Evolutionary conservation across 345 rosid genomes (phyloP), one percentile per base, ranked within the genome.

Genomic region (Moricandia arvensis): DNA sequence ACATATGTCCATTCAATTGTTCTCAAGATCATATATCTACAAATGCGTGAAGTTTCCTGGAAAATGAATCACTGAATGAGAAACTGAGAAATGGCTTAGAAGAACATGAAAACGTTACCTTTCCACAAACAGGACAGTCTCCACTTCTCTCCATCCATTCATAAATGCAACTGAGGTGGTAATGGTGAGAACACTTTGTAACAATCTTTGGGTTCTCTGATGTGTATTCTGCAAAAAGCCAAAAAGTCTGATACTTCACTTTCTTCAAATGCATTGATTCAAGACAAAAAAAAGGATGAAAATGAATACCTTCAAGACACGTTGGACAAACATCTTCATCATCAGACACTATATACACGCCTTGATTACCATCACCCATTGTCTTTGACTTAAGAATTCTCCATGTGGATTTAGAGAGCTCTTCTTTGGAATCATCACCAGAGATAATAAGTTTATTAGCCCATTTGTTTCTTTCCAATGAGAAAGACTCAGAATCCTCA

Each of bases 91-190:
- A 38, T 38, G 45, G 45, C 45, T 38, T 38, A 10, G 13, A 38
- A 3, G 18, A 34, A 60, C 11, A 68, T 6, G 38, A 59, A 63
- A 68, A 35, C 35, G 57, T 69, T 85, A 95, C 99, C 97, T 89
- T 89, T 83, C 99, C 97, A 75, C 99, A 95, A 63, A 92, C 94
- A 33, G 99, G 97, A 78, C 99, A 95, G 80, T 75, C 84, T 47
- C 92, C 97, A 76, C 97, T 95, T 90, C 99, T 90, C 85, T 95
- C 99, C 97, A 88, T 92, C 99, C 99, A 95, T 84, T 92, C 99
- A 78, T 89, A 95, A 72, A 95, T 95, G 86, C 99, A 95, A 80
- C 97, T 88, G 31, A 95, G 97, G 80, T 95, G 99, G 81, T 89
- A 95, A 86, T 92, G 96, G 83, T 95, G 99, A 75, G 82, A 87